phyloP scores from a whole-genome alignment of 2,329 filamentous ascomycete genomes.

The Cercospora zeina region DNA sequence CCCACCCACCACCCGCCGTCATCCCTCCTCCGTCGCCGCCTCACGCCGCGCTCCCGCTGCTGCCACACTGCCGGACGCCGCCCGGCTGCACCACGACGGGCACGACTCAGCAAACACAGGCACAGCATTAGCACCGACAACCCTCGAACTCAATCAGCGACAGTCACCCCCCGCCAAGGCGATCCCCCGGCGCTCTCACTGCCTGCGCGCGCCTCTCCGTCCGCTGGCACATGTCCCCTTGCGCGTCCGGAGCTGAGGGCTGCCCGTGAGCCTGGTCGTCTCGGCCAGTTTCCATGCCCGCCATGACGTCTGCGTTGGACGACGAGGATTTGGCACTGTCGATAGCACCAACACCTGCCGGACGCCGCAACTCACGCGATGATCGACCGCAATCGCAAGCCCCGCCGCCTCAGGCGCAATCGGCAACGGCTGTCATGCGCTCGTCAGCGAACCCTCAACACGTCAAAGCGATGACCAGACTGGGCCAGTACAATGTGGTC shows the following conservation, averaged over 20 bases:
- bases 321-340: slow-evolving; percentile 46
- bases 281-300: slow-evolving; percentile 18
- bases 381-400: slow-evolving; percentile 36
- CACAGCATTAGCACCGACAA: background rate
- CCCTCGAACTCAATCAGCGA: slow-evolving; percentile 9
- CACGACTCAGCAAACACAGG: background rate
- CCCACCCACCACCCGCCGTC: background rate
- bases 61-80: background rate
- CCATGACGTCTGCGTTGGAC: slow-evolving; percentile 44
- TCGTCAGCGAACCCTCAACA: slow-evolving; percentile 35
- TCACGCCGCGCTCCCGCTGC: background rate
- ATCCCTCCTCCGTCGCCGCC: background rate
- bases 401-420: slow-evolving; percentile 31
- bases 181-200: background rate
- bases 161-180: background rate
- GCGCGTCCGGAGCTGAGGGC: slow-evolving; percentile 13
- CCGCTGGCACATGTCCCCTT: slow-evolving; percentile 3
- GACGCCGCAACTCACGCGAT: slow-evolving; percentile 36
- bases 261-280: slow-evolving; percentile 20
- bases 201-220: background rate
- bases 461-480: slow-evolving; percentile 53
- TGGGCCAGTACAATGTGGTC: slow-evolving; percentile 88
- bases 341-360: slow-evolving; percentile 35
- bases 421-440: slow-evolving; percentile 27
- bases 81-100: background rate